These are phyloP conservation scores for Termitomyces sp. DNA, from an alignment of 768 basidiomycete genomes.

Conservation along the genomic window DNA sequence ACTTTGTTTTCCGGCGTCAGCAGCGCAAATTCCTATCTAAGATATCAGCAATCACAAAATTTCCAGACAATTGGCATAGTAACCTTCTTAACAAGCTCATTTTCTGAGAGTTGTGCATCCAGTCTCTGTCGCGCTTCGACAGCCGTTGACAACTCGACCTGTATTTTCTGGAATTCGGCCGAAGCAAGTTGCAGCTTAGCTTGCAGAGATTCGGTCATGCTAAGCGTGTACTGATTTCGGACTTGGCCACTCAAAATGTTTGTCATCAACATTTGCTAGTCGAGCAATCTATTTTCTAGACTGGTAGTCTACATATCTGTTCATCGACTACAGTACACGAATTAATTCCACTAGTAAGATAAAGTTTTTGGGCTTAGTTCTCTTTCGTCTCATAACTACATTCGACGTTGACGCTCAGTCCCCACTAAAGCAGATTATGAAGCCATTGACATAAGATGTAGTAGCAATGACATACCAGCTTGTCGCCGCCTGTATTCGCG, in stretches of 20 bases:
- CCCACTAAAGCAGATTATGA: constrained; percentile 37
- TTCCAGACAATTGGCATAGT: constrained; percentile 1
- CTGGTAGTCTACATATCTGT: not conserved
- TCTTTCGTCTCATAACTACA: constrained; percentile 32
- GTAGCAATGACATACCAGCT: constrained; percentile 38
- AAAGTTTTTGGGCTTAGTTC: not conserved
- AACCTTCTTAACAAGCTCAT: constrained; percentile 89
- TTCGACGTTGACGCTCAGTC: constrained; percentile 59
- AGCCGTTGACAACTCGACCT: constrained; percentile 61
- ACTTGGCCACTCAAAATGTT: not conserved
- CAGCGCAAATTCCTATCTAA: constrained; percentile 72
- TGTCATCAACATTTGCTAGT: constrained; percentile 2
- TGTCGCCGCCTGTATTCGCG: constrained; percentile 73
- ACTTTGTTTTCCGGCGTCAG: constrained; percentile 74
- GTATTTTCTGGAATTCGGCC: constrained; percentile 75
- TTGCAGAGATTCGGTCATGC: constrained; percentile 36
- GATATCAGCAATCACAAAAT: not conserved
- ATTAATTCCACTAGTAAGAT: not conserved
- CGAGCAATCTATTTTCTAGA: too few relatives aligned
- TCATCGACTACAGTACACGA: not conserved
- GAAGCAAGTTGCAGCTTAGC: constrained; percentile 63
- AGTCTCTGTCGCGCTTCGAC: constrained; percentile 82
- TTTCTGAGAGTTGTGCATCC: constrained; percentile 89
- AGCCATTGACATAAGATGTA: not conserved
- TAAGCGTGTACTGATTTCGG: not conserved